Conservation (phyloP, 768 basidiomycete genomes). For the Gymnopilus junonius region DNA sequence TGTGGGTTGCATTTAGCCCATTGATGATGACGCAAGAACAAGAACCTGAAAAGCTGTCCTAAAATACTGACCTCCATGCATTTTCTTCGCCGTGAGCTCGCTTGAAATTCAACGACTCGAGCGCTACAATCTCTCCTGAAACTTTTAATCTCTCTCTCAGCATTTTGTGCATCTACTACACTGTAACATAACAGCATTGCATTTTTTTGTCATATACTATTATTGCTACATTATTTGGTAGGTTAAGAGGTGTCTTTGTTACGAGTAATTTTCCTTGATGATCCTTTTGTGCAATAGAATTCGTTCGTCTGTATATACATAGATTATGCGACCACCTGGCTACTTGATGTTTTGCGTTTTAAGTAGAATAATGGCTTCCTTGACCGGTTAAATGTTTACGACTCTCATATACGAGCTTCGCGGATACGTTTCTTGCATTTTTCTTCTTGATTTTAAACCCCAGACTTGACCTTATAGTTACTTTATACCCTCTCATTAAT, state of each 20-base stretch:
- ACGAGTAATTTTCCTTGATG: too few relatives aligned
- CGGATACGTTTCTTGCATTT: too few relatives aligned
- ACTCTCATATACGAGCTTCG: too few relatives aligned
- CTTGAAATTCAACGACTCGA: background rate
- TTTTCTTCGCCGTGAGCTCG: background rate
- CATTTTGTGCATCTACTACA: background rate
- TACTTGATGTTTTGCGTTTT: too few relatives aligned
- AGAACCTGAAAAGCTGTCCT: background rate
- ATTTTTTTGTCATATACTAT: background rate
- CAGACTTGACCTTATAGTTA: too few relatives aligned
- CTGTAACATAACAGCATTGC: background rate
- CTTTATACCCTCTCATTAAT: too few relatives aligned
- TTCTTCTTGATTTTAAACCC: too few relatives aligned
- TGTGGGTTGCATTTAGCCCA: constrained; percentile 19
- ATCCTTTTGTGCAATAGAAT: too few relatives aligned
- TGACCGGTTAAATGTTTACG: too few relatives aligned
- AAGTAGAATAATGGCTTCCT: too few relatives aligned
- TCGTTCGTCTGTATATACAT: too few relatives aligned
- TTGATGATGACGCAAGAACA: background rate
- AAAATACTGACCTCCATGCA: background rate
- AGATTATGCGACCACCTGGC: too few relatives aligned
- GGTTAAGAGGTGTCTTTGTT: background rate
- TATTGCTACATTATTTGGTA: background rate
- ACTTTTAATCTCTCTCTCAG: background rate
- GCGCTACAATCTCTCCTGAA: background rate